Evolutionary conservation across 371 early-diverging fungal genomes (phyloP).

Genomic region (Coemansia sp.): DNA sequence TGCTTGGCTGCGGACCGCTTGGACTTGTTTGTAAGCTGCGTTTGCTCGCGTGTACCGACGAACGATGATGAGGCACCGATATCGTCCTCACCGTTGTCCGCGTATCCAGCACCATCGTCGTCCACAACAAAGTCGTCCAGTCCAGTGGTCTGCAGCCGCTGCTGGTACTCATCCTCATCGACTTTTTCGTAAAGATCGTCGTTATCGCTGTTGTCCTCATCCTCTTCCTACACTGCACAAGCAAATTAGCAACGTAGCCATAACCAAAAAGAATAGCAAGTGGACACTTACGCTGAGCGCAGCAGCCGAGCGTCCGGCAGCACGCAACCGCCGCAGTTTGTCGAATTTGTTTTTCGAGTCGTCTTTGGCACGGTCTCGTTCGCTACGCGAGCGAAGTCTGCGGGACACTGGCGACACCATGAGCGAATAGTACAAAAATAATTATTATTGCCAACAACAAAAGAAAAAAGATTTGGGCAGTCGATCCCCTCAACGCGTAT

Average conservation of each 20-base stretch:
- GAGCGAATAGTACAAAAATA: background rate
- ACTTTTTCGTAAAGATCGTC: conserved; percentile 37
- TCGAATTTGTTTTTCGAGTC: conserved; percentile 21
- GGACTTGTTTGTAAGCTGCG: conserved; percentile 23
- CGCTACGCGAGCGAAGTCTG: conserved; percentile 22
- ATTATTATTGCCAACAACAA: background rate
- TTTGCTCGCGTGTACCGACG: conserved; percentile 20
- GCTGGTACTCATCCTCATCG: conserved; percentile 44
- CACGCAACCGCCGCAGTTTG: conserved; percentile 40
- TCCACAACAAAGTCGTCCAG: conserved; percentile 48
- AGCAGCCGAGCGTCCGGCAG: conserved; percentile 37
- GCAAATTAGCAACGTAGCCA: no score
- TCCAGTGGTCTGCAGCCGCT: conserved; percentile 6
- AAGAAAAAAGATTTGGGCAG: background rate
- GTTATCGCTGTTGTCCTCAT: conserved; percentile 9
- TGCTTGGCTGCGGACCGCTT: background rate
- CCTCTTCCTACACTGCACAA: conserved; percentile 21
- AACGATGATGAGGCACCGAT: conserved; percentile 21
- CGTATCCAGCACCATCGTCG: conserved; percentile 44
- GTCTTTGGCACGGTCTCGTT: conserved; percentile 8
- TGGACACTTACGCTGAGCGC: conserved; percentile 7
- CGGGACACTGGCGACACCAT: conserved; percentile 24
- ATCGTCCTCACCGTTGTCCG: conserved; percentile 29
- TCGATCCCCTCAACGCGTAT: background rate
- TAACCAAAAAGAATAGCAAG: background rate